A percentile compares a stretch with the other conserved stretches of the same genome.
phyloP scores from a whole-genome alignment of 495 filamentous ascomycete genomes.

The Haplographium delicatum region DNA sequence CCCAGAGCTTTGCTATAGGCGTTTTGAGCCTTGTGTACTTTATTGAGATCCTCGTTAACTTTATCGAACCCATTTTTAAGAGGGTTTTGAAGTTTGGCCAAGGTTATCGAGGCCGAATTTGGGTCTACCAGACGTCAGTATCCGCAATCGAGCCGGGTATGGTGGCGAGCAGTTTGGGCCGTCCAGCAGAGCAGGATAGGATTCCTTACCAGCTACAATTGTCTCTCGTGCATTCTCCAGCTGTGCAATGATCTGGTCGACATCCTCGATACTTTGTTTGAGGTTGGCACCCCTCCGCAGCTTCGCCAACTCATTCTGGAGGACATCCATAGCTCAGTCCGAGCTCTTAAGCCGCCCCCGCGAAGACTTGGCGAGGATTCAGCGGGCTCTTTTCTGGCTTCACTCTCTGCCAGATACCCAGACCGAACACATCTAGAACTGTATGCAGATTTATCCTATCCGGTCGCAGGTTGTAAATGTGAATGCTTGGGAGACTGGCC shows the following conservation, averaged over 20 bases:
- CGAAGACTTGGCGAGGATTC: background rate
- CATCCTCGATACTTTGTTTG: slow-evolving; percentile 63
- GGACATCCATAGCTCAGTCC: slow-evolving; percentile 59
- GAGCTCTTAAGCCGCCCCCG: slow-evolving; percentile 6
- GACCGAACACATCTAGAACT: slow-evolving; percentile 7
- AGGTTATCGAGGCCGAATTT: slow-evolving; percentile 57
- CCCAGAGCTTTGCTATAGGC: slow-evolving; percentile 79
- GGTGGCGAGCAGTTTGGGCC: too few species aligned
- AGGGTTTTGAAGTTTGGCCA: slow-evolving; percentile 81
- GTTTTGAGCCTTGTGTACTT: slow-evolving; percentile 69
- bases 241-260: slow-evolving; percentile 73
- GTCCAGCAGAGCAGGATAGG: too few species aligned
- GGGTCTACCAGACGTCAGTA: slow-evolving; percentile 49
- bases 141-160: too few species aligned
- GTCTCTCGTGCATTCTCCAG: slow-evolving; percentile 65
- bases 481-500: too few species aligned
- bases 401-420: slow-evolving; percentile 8
- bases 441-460: background rate
- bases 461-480: background rate
- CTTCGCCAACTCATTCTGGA: slow-evolving; percentile 68
- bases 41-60: slow-evolving; percentile 73
- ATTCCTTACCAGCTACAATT: slow-evolving; percentile 57
- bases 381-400: slow-evolving; percentile 1
- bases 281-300: slow-evolving; percentile 67
- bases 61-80: slow-evolving; percentile 71